Evolutionary conservation across 2,329 filamentous ascomycete species (phyloP).

Genomic region (Bipolaris zeicola): DNA sequence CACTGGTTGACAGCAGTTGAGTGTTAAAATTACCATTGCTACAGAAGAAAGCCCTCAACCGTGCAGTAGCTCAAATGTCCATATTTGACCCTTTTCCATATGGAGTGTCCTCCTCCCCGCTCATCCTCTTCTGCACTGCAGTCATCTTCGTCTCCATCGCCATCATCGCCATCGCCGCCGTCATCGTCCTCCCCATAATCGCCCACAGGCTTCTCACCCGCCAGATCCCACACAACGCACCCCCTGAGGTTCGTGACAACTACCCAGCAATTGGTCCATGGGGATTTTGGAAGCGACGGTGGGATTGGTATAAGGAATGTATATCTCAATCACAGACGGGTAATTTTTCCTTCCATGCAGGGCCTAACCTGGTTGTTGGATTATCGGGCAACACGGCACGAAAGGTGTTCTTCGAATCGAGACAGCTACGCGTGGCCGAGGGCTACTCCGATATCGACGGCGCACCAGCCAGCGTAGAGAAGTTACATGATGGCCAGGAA

Average conservation of each 20-base stretch:
- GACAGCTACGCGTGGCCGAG: conserved; percentile 51
- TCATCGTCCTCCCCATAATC: background rate
- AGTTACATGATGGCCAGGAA: conserved; percentile 15
- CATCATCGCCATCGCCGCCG: too few relatives aligned
- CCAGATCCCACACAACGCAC: conserved; percentile 28
- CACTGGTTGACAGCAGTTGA: too few relatives aligned
- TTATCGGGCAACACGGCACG: conserved; percentile 53
- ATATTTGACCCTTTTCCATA: background rate
- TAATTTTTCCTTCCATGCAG: conserved; percentile 58
- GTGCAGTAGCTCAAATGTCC: background rate
- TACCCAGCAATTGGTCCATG: conserved; percentile 53
- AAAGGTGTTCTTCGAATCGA: conserved; percentile 54
- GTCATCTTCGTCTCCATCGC: background rate
- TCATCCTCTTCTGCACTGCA: background rate
- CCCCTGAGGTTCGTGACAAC: conserved; percentile 27
- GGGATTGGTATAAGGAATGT: conserved; percentile 52
- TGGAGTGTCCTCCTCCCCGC: background rate
- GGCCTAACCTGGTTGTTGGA: conserved; percentile 53
- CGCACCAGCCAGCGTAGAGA: conserved; percentile 16
- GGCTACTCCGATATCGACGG: conserved; percentile 47
- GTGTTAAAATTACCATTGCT: too few relatives aligned
- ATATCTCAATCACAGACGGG: conserved; percentile 44
- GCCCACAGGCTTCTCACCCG: background rate
- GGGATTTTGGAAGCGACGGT: conserved; percentile 55
- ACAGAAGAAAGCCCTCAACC: background rate